phyloP scores from a whole-genome alignment of 768 basidiomycete genomes.

The Trametes cubensis region DNA sequence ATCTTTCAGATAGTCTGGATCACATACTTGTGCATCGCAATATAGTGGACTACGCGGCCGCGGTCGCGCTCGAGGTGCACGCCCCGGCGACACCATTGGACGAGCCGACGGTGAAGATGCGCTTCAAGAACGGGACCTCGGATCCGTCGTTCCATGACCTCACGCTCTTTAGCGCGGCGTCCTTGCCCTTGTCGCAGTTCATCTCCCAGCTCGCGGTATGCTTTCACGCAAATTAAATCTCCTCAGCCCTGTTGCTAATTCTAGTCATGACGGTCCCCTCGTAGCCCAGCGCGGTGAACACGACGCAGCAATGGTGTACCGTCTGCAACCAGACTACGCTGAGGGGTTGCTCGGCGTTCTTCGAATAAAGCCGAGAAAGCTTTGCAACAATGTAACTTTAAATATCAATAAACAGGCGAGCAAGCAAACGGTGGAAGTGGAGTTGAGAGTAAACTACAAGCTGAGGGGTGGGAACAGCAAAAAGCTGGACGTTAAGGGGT shows the following conservation, averaged over 20 bases:
- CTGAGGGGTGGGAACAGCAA: not conserved
- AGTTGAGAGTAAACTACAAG: too few species aligned
- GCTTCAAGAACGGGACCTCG: constrained; percentile 69
- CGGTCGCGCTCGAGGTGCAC: constrained; percentile 61
- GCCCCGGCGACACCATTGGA: constrained; percentile 40
- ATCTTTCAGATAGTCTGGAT: too few species aligned
- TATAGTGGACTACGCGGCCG: constrained; percentile 65
- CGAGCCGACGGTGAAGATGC: constrained; percentile 55
- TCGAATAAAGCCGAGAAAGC: not conserved
- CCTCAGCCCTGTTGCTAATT: not conserved
- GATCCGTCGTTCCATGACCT: constrained; percentile 50
- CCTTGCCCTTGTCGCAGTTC: constrained; percentile 51
- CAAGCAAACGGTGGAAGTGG: too few species aligned
- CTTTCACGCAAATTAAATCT: not conserved
- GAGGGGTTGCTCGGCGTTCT: constrained; percentile 48
- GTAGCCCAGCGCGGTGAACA: constrained; percentile 51
- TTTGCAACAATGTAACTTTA: too few species aligned
- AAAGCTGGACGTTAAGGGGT: constrained; percentile 34
- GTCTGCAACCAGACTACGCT: constrained; percentile 57
- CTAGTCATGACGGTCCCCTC: too few species aligned
- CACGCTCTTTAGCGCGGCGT: constrained; percentile 32
- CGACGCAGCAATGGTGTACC: constrained; percentile 58
- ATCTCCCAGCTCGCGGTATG: constrained; percentile 35
- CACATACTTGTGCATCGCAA: not conserved
- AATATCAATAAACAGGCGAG: too few species aligned